Evolutionary conservation across 306 rosid species (phyloP).

Genomic region (Ziziphus jujuba): DNA sequence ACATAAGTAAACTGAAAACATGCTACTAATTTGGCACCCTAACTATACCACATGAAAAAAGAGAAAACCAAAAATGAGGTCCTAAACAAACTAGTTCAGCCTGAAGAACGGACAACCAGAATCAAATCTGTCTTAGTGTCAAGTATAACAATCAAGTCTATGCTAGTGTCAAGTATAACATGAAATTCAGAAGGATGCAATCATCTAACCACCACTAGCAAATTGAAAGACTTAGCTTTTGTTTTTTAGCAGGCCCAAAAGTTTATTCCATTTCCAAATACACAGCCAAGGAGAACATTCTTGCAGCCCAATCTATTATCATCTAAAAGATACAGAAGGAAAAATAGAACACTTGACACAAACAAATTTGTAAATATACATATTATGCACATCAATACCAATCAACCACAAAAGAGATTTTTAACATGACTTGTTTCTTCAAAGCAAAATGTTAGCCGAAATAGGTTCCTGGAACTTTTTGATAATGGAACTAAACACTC

Average conservation of each 20-base stretch:
- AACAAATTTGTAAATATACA: background rate
- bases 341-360: background rate
- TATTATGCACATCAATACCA: background rate
- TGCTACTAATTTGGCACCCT: constrained; percentile 15
- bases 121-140: background rate
- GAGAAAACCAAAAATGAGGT: background rate
- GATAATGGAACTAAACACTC: background rate
- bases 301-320: background rate
- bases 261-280: background rate
- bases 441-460: background rate
- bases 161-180: background rate
- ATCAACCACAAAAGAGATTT: background rate
- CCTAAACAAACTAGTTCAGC: background rate
- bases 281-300: background rate
- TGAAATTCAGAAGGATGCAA: background rate
- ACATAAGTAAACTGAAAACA: constrained; percentile 41
- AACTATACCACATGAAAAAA: background rate
- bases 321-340: background rate
- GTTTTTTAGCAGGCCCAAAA: background rate
- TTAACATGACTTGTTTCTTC: background rate
- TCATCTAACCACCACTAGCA: constrained; percentile 1
- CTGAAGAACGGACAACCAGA: background rate
- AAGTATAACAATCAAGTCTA: background rate
- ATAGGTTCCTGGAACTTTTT: background rate
- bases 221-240: background rate